Conservation (phyloP, 345 rosid species). For the Noccaea bulbosa region DNA sequence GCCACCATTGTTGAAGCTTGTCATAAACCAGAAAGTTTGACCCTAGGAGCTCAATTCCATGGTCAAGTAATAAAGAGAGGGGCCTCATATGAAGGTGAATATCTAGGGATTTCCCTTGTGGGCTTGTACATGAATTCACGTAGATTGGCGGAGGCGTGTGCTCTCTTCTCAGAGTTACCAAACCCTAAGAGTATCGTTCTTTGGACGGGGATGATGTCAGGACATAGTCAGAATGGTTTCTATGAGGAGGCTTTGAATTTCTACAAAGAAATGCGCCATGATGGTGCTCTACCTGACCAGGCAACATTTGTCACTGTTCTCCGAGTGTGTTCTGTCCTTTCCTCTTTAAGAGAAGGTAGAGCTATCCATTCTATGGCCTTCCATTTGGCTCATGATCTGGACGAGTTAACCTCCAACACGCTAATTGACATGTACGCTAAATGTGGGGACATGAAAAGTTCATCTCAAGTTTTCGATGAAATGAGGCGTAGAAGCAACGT, state of each 20-base stretch:
- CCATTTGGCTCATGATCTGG: slow-evolving; percentile 66
- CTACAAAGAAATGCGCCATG: slow-evolving; percentile 66
- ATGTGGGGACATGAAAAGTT: slow-evolving; percentile 80
- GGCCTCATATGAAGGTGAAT: slow-evolving; percentile 59
- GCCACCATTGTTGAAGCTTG: slow-evolving; percentile 84
- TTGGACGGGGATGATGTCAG: slow-evolving; percentile 90
- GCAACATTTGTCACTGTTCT: slow-evolving; percentile 90
- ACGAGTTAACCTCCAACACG: slow-evolving; percentile 77
- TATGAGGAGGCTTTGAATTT: slow-evolving; percentile 67
- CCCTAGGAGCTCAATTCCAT: slow-evolving; percentile 73
- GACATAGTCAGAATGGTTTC: slow-evolving; percentile 71
- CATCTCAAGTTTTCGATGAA: slow-evolving; percentile 65
- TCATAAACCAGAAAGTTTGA: slow-evolving; percentile 53
- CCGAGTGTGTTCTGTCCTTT: slow-evolving; percentile 70
- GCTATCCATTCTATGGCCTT: slow-evolving; percentile 70
- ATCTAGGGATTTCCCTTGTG: slow-evolving; percentile 72
- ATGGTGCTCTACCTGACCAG: slow-evolving; percentile 73
- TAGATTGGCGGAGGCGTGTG: slow-evolving; percentile 57
- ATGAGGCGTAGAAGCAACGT: slow-evolving; percentile 57
- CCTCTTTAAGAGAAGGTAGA: slow-evolving; percentile 69
- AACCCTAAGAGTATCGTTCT: slow-evolving; percentile 62
- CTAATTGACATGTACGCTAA: slow-evolving; percentile 97
- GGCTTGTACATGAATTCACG: slow-evolving; percentile 74
- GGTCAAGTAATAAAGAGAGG: slow-evolving; percentile 65
- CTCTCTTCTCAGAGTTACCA: slow-evolving; percentile 66